Evolutionary conservation across 495 filamentous ascomycete genomes (phyloP), one percentile per base, ranked within the genome.

Genomic region (Cercophora scortea): DNA sequence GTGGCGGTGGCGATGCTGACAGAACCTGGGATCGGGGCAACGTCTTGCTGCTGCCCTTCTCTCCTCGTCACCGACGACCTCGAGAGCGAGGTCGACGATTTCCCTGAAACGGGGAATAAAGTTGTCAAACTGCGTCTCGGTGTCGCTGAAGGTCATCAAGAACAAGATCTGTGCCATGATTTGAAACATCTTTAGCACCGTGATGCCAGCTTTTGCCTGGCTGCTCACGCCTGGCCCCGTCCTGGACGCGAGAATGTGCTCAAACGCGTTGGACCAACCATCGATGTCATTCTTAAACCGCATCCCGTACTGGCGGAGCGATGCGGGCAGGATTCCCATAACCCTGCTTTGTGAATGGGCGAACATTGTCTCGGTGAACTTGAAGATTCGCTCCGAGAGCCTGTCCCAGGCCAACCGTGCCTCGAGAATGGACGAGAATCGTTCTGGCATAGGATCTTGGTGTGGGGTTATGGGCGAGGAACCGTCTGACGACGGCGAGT

Each of bases 181-280:
- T 42, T 79, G 75, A 40, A 70, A 73, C 74, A 79, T 79, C 54
- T 79, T 79, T 3, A 80, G 64, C 18, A 76, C 74, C 10, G 76
- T 68, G 50, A 79, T 78, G 45, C 70, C 76, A 0, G 74, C 75
- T 47, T 78, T 77, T 51, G 78, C 77, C 45, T 77, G 77, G 50
- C 70, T 76, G 44, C 63, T 75, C 32, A 76, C 70, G 3, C 71
- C 69, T 7, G 75, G 74, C 0, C 59, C 63, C 12, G 71, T 74
- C 38, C 77, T 71, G 18, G 70, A 70, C 15, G 64, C 57, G 12
- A 80, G 65, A 39, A 80, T 71, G 5, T 69, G 74, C 9, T 77
- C 71, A 41, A 79, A 80, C 2, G 78, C 75, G 25, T 61, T 62
- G 8, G 70, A 67, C 78, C 78, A 80, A 13, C 68, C 64, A n/a